Evolutionary conservation across 129 eudicot genomes (phyloP).

Genomic region (Centrapalus pauciflorus): DNA sequence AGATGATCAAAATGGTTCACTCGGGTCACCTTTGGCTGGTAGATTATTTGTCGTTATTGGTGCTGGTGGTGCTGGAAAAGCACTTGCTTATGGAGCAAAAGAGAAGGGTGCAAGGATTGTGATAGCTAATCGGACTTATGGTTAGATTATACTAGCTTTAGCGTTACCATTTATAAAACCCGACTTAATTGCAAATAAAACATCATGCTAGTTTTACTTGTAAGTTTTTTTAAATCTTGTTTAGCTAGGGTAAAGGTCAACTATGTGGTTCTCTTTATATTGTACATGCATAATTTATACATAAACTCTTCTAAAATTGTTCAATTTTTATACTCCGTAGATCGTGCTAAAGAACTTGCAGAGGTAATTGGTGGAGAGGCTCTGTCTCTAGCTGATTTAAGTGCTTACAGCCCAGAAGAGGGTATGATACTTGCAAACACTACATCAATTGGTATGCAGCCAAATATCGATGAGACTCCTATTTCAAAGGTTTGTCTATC

Average conservation of each 20-base stretch:
- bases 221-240: neutral
- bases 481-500: constrained; percentile 59
- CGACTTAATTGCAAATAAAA: neutral
- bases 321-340: constrained; percentile 22
- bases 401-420: constrained; percentile 58
- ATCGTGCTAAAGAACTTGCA: constrained; percentile 81
- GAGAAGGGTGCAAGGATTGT: constrained; percentile 95
- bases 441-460: constrained; percentile 96
- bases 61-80: constrained; percentile 98
- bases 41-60: constrained; percentile 87
- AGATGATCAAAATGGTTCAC: constrained; percentile 24
- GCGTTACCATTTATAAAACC: neutral
- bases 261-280: constrained; percentile 17
- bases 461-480: constrained; percentile 80
- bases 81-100: constrained; percentile 97
- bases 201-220: neutral
- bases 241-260: neutral
- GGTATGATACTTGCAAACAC: constrained; percentile 94
- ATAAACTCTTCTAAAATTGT: neutral
- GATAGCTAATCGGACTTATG: constrained; percentile 88
- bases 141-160: constrained; percentile 33
- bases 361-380: constrained; percentile 78
- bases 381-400: constrained; percentile 61
- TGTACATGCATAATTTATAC: neutral
- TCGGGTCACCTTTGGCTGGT: constrained; percentile 74